Conservation (phyloP, 1,284 basidiomycete genomes). For the Tilletia walkeri region DNA sequence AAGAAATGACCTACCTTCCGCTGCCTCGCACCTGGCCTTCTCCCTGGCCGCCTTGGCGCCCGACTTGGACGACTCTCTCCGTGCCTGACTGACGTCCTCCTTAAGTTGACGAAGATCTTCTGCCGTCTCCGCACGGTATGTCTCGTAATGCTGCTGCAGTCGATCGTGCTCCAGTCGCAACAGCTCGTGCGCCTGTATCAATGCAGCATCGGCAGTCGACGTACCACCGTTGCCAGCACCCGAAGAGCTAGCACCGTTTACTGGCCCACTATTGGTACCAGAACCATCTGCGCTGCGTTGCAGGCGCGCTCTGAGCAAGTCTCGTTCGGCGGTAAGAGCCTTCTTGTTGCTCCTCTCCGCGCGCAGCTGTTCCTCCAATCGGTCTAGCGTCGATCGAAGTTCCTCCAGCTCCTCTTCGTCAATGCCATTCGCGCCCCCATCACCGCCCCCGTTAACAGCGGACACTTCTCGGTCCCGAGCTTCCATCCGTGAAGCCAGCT, state of each 20-base stretch:
- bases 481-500: slow-evolving; percentile 58
- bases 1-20: slow-evolving; percentile 47
- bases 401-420: slow-evolving; percentile 78
- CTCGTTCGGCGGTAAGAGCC: slow-evolving; percentile 80
- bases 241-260: slow-evolving; percentile 3
- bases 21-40: slow-evolving; percentile 43
- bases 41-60: slow-evolving; percentile 61
- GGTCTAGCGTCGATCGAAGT: slow-evolving; percentile 72
- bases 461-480: slow-evolving; percentile 44
- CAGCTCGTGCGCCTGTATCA: slow-evolving; percentile 11
- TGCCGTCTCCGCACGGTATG: slow-evolving; percentile 74
- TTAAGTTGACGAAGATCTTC: slow-evolving; percentile 67
- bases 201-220: not conserved
- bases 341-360: slow-evolving; percentile 70
- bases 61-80: slow-evolving; percentile 73
- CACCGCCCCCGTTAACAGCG: slow-evolving; percentile 8
- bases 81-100: slow-evolving; percentile 71
- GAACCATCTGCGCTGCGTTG: not conserved
- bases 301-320: slow-evolving; percentile 63
- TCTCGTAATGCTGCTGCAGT: slow-evolving; percentile 72
- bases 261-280: not conserved
- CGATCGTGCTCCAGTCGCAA: slow-evolving; percentile 61
- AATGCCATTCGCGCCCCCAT: slow-evolving; percentile 43
- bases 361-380: slow-evolving; percentile 72
- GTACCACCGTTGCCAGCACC: not conserved